Base-by-base conservation (phyloP, 306 rosid species). In the Prunus campanulata region DNA sequence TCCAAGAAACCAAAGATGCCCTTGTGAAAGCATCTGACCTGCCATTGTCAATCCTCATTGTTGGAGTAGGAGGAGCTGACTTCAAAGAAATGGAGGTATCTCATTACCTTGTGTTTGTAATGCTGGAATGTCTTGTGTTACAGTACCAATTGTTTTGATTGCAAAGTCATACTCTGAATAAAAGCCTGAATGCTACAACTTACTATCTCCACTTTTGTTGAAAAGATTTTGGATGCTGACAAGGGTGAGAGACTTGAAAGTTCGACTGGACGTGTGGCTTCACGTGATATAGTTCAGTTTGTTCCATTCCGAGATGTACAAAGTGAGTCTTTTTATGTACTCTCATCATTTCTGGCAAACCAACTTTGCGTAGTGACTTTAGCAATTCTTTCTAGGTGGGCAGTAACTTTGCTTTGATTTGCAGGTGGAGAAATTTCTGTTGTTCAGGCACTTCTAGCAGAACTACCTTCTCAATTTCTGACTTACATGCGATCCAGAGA, bases 1-100 rank as follows among this genome's bases (percentile, higher is more conserved):
- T 93, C 79, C 99, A 96, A 88, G 99, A 96, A 93, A 96, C 99
- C 83, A 91, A 85, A 89, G 99, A 96, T 70, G 99, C 99, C 39
- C 84, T 96, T 11, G 97, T 96, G 67, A 96, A 89, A 77, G 98
- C 99, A 70, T 96, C 99, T 29, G 98, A 96, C 74, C 89, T 96
- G 71, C 98, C 99, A 15, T 75, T 96, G 74, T 96, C 99, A 32
- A 96, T 96, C 78, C 98, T 96, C 78, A 96, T 96, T 67, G 89
- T 96, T 82, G 99, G 99, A 20, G 98, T 96, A 29, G 99, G 99
- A 83, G 99, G 99, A 81, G 98, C 99, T 10, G 99, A 96, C 83
- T 96, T 93, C 81, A 96, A 96, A 88, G 99, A 96, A 85, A 96
- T 96, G 99, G 98, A 96, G 99, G 99, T 96, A 91, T 70, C 42